These are phyloP conservation scores for Sporothrix curviconia DNA, from an alignment of 2,329 filamentous ascomycete genomes.

Conservation along the genomic window DNA sequence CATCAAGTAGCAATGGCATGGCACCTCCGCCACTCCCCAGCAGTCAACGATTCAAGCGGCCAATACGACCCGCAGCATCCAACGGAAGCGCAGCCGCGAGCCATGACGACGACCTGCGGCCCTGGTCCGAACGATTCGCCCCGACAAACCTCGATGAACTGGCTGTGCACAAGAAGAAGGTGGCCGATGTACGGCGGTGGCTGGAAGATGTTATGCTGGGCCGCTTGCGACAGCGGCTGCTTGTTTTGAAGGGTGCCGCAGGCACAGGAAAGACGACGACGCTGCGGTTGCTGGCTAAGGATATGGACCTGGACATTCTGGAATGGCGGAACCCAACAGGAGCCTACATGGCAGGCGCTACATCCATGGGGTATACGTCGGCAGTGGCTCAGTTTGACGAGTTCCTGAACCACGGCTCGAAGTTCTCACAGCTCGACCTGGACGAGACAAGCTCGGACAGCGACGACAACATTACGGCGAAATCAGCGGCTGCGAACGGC, in stretches of 20 bases:
- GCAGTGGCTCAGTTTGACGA: conserved; percentile 81
- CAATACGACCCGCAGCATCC: conserved; percentile 24
- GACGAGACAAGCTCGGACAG: conserved; percentile 22
- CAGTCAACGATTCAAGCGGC: conserved; percentile 49
- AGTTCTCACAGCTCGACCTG: conserved; percentile 54
- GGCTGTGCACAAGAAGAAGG: conserved; percentile 91
- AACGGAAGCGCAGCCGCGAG: conserved; percentile 13
- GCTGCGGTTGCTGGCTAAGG: conserved; percentile 66
- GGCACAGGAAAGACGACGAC: conserved; percentile 93
- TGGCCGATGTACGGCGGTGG: conserved; percentile 79
- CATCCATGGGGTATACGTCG: conserved; percentile 59
- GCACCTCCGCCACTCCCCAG: conserved; percentile 23
- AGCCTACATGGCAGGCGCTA: conserved; percentile 30
- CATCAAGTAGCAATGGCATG: too few species aligned
- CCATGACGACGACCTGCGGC: conserved; percentile 53
- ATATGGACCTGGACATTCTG: conserved; percentile 69
- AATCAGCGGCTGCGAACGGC: not conserved
- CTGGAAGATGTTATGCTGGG: conserved; percentile 67
- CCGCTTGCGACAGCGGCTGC: conserved; percentile 59
- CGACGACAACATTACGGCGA: conserved; percentile 22
- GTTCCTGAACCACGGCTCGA: conserved; percentile 75
- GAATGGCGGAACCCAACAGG: conserved; percentile 85
- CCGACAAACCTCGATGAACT: conserved; percentile 73
- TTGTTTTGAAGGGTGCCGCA: conserved; percentile 83
- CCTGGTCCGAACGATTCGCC: conserved; percentile 83